Conservation (phyloP, 768 basidiomycete species). For the Butyriboletus loyo region DNA sequence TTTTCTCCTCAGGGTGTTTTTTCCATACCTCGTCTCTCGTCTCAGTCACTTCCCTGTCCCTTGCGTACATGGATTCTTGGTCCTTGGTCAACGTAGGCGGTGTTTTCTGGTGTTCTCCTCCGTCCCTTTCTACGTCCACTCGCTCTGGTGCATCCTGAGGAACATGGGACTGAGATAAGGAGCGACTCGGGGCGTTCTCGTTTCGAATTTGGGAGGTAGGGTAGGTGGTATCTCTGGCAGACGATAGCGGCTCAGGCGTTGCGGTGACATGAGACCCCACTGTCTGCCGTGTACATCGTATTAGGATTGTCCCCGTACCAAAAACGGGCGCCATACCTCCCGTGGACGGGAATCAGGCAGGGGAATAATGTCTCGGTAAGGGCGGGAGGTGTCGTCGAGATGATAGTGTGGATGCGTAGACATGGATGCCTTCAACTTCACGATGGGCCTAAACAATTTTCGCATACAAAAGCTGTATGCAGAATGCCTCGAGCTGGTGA, state of each 20-base stretch:
- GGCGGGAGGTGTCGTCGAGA: not conserved
- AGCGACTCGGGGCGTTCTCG: not conserved
- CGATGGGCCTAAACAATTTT: constrained; percentile 7
- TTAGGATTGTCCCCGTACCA: not conserved
- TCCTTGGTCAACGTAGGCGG: not conserved
- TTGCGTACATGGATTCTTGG: not conserved
- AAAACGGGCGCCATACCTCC: constrained; percentile 7
- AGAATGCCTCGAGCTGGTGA: constrained; percentile 3
- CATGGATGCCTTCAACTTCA: constrained; percentile 10
- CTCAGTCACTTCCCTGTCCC: not conserved
- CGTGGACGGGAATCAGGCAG: not conserved
- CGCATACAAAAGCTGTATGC: constrained; percentile 14
- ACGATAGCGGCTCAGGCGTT: not conserved
- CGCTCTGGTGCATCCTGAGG: not conserved
- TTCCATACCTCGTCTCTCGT: not conserved
- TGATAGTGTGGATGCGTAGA: not conserved
- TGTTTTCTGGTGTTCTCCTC: not conserved
- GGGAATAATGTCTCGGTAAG: not conserved
- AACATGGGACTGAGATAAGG: not conserved
- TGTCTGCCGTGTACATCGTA: not conserved
- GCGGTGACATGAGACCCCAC: not conserved
- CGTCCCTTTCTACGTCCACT: not conserved
- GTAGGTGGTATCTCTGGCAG: not conserved
- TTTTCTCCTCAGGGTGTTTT: too few species aligned
- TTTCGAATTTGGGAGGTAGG: not conserved